Percentiles rank a stretch among this genome's conserved stretches.
Evolutionary conservation across 2,329 filamentous ascomycete genomes (phyloP).

Genomic region (Xylaria sp.): DNA sequence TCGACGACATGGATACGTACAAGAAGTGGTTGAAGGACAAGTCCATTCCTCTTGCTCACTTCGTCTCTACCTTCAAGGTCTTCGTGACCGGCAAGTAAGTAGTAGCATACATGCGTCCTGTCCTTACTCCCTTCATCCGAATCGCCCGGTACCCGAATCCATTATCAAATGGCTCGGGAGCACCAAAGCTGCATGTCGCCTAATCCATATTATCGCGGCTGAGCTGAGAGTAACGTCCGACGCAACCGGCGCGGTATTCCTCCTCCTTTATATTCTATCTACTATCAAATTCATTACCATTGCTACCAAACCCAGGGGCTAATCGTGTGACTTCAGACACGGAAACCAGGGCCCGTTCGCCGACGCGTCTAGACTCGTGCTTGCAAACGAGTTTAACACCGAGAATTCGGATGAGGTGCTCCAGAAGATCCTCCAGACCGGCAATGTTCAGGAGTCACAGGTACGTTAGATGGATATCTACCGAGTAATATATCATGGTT

Average conservation of each 20-base stretch:
- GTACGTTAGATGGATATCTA: slow-evolving; percentile 33
- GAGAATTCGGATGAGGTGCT: slow-evolving; percentile 74
- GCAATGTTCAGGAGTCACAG: slow-evolving; percentile 58
- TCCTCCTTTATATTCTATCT: neutral
- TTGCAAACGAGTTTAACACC: slow-evolving; percentile 87
- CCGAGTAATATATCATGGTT: neutral
- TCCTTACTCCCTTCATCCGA: neutral
- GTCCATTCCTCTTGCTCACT: slow-evolving; percentile 72
- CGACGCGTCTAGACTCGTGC: slow-evolving; percentile 63
- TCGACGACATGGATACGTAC: slow-evolving; percentile 57
- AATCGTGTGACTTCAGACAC: slow-evolving; percentile 51
- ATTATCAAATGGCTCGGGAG: neutral
- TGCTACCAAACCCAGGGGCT: neutral
- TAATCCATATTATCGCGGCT: neutral
- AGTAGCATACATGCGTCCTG: neutral
- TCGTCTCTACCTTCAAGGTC: slow-evolving; percentile 83
- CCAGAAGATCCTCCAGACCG: slow-evolving; percentile 72
- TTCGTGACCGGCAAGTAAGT: slow-evolving; percentile 85
- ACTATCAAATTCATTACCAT: neutral
- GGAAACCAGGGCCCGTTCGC: slow-evolving; percentile 78
- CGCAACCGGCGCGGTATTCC: neutral
- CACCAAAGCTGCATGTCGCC: neutral
- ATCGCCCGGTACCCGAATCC: neutral
- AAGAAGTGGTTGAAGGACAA: slow-evolving; percentile 80
- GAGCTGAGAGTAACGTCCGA: neutral